phyloP scores from a whole-genome alignment of 164 flowering plant species.

The Nymphaea colorata region DNA sequence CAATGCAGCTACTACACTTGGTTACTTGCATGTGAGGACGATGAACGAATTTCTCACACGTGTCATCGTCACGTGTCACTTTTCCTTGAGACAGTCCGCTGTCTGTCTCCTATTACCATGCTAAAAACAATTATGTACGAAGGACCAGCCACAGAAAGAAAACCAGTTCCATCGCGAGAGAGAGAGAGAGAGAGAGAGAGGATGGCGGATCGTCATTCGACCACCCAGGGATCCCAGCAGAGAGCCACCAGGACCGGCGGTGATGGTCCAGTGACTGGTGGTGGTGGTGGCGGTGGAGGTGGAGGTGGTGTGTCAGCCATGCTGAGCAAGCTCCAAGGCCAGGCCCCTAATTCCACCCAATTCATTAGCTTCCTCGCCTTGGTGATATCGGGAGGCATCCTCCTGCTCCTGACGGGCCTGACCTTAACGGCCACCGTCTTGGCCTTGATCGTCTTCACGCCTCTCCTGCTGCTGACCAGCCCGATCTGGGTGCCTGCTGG shows the following conservation, averaged over 20 bases:
- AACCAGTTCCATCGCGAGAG: too few relatives aligned
- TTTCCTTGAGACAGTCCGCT: neutral
- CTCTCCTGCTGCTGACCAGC: conserved; percentile 50
- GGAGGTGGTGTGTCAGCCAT: conserved; percentile 5
- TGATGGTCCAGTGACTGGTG: neutral
- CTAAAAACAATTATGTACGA: too few relatives aligned
- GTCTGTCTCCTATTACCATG: too few relatives aligned
- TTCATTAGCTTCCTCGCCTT: conserved; percentile 52
- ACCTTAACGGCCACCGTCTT: conserved; percentile 46
- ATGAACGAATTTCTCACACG: neutral
- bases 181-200: neutral
- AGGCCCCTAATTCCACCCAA: conserved; percentile 49
- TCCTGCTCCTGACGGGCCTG: conserved; percentile 57
- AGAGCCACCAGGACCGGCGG: neutral
- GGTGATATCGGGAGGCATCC: conserved; percentile 37
- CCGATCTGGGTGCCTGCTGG: conserved; percentile 77
- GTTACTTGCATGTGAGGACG: neutral
- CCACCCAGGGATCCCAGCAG: neutral
- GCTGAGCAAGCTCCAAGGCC: conserved; percentile 30
- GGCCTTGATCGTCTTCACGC: conserved; percentile 53
- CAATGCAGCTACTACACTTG: neutral
- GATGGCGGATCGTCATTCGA: neutral
- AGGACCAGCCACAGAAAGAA: too few relatives aligned
- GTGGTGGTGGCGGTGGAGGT: neutral
- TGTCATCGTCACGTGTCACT: neutral